These are phyloP conservation scores for Mycena metata DNA, from an alignment of 768 basidiomycete species.

Conservation along the genomic window DNA sequence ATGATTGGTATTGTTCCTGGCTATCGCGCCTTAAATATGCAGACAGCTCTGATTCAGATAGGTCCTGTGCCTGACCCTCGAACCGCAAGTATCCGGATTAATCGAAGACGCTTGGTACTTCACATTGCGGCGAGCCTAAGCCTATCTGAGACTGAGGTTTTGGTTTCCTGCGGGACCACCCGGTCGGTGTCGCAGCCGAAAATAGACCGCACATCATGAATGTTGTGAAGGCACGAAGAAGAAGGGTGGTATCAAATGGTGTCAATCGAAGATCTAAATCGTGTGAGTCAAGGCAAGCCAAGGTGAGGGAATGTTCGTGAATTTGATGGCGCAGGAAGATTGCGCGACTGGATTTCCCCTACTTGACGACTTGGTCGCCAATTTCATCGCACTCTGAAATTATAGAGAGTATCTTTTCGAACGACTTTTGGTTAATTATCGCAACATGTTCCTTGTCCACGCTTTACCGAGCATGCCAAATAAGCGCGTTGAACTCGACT, in stretches of 20 bases:
- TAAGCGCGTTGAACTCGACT: no score
- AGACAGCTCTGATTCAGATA: neutral
- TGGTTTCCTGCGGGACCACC: neutral
- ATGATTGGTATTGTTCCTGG: neutral
- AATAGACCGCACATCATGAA: neutral
- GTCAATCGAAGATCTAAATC: neutral
- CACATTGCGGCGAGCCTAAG: neutral
- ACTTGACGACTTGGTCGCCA: no score
- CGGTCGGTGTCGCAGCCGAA: neutral
- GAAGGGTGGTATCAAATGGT: slow-evolving; percentile 1
- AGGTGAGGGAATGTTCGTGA: no score
- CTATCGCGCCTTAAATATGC: neutral
- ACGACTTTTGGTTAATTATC: no score
- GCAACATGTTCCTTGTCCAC: no score
- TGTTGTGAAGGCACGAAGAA: neutral
- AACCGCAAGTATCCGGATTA: neutral
- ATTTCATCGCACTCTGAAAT: no score
- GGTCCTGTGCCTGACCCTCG: neutral
- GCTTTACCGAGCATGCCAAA: no score
- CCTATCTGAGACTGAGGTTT: neutral
- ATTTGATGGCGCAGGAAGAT: no score
- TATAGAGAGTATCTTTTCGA: neutral
- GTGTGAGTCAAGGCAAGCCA: no score
- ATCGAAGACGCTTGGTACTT: neutral
- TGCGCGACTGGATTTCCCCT: no score